Percentiles rank a stretch among this genome's conserved stretches.
Conservation (phyloP, 2,329 filamentous ascomycete genomes). For the Fusarium hainanense region DNA sequence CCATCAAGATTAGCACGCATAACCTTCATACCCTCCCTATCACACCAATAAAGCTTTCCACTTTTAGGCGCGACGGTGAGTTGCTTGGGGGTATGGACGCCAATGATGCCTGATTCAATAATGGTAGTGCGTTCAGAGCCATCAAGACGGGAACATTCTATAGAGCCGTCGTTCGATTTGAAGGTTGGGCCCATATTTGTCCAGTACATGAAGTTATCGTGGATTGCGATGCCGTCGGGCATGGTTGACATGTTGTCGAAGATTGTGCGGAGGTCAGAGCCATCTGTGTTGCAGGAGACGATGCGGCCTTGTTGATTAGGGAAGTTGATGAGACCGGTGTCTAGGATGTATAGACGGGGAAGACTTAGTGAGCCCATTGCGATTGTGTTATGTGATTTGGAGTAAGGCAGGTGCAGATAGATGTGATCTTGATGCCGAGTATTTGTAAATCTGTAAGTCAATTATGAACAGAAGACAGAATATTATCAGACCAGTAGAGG, state of each 20-base stretch:
- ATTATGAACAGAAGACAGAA: too few relatives aligned
- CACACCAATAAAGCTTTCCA: constrained; percentile 13
- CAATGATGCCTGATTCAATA: neutral
- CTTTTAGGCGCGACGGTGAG: neutral
- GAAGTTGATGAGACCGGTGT: constrained; percentile 3
- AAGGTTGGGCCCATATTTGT: constrained; percentile 9
- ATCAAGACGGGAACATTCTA: neutral
- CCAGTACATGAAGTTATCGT: constrained; percentile 4
- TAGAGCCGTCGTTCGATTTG: constrained; percentile 10
- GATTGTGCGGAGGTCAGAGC: neutral
- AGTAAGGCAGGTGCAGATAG: too few relatives aligned
- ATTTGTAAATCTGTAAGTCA: too few relatives aligned
- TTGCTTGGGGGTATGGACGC: neutral
- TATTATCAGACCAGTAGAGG: too few relatives aligned
- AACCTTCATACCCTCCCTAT: constrained; percentile 15
- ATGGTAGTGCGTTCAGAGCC: neutral
- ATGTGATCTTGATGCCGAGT: too few relatives aligned
- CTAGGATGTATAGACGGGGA: constrained; percentile 6
- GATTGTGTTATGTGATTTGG: too few relatives aligned
- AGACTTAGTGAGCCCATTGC: neutral
- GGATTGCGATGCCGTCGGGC: constrained; percentile 5
- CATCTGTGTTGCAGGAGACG: constrained; percentile 5
- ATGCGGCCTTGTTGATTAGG: neutral
- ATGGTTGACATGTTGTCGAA: constrained; percentile 2
- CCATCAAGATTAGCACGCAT: constrained; percentile 4